Evolutionary conservation across 176 grass and related monocot species (phyloP), one percentile per base, ranked within the genome.

Genomic region (Chrysopogon serrulatus): DNA sequence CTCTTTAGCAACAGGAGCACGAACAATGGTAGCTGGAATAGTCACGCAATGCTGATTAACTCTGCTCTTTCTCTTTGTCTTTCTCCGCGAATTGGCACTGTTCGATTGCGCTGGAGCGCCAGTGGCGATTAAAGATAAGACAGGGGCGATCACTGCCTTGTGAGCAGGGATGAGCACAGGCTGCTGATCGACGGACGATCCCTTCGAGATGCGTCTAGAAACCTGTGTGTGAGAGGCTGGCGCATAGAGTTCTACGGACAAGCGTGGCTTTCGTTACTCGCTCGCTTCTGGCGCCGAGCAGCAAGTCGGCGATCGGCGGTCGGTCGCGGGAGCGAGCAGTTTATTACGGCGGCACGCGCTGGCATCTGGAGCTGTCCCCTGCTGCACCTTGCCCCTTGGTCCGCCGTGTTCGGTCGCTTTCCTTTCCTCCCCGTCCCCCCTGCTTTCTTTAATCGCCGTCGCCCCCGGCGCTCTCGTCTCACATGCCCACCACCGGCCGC

Each of bases 321-420:
- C 33, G 36, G 10, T 19, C 59, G 76, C 41, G 17, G 67, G n/a
- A 24, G n/a, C n/a, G n/a, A n/a, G 66, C 66, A 24, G 21, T 41
- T 62, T 41, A n/a, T 41, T 41, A 69, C 66, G 12, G 56, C 61
- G 41, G 37, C 77, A 8, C 14, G 43, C 48, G 48, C 18, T 51
- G 49, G 16, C 49, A 33, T 62, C 75, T 71, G 65, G 36, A 27
- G 67, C 23, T 54, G 86, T 65, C 28, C 65, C 53, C 75, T 19
- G 7, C 34, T n/a, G n/a, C 9, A 2, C 42, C n/a, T n/a, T 49
- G 47, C 31, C 5, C 27, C 5, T 1, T n/a, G n/a, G n/a, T n/a
- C 35, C 37, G 54, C 21, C 37, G 71, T 72, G 86, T 88, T 72
- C 23, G 73, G 65, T 83, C 73, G 65, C 80, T 78, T 31, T 48